A percentile compares a stretch with the other conserved stretches of the same genome.
Conservation (phyloP, 2,329 filamentous ascomycete genomes). For the Leptographium wingfieldii region DNA sequence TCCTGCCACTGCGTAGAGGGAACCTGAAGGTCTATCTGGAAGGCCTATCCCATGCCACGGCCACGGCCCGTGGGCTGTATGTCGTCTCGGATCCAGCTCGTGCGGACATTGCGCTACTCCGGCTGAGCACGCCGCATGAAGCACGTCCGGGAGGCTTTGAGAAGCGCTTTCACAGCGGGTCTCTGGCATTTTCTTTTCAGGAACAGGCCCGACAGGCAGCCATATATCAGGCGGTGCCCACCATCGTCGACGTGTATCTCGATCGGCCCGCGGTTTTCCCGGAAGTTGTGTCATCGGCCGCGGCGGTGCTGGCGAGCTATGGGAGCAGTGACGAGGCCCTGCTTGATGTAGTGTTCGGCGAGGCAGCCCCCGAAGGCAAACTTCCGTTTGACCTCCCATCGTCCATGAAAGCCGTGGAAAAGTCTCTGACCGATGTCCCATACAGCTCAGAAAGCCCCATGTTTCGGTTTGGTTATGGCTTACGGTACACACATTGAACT, state of each 20-base stretch:
- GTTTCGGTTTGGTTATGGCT: constrained; percentile 20
- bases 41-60: neutral
- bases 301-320: constrained; percentile 23
- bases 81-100: constrained; percentile 23
- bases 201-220: constrained; percentile 12
- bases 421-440: constrained; percentile 16
- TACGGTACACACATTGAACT: constrained; percentile 11
- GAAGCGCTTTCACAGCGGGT: constrained; percentile 24
- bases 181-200: neutral
- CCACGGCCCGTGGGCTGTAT: constrained; percentile 7
- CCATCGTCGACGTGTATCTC: constrained; percentile 30
- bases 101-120: constrained; percentile 27
- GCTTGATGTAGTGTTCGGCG: constrained; percentile 29
- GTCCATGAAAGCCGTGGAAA: constrained; percentile 28
- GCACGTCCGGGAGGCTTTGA: constrained; percentile 29
- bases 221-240: constrained; percentile 24
- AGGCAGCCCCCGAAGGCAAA: constrained; percentile 16
- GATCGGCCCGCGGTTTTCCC: constrained; percentile 30
- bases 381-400: constrained; percentile 21
- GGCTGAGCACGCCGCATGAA: constrained; percentile 26
- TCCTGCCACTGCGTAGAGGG: neutral
- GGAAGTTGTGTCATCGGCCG: constrained; percentile 12
- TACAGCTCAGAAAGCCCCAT: constrained; percentile 18
- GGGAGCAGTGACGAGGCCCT: constrained; percentile 22
- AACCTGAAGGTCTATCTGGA: neutral